Conservation (phyloP, 2,329 filamentous ascomycete genomes). For the Hypoxylon sp. region DNA sequence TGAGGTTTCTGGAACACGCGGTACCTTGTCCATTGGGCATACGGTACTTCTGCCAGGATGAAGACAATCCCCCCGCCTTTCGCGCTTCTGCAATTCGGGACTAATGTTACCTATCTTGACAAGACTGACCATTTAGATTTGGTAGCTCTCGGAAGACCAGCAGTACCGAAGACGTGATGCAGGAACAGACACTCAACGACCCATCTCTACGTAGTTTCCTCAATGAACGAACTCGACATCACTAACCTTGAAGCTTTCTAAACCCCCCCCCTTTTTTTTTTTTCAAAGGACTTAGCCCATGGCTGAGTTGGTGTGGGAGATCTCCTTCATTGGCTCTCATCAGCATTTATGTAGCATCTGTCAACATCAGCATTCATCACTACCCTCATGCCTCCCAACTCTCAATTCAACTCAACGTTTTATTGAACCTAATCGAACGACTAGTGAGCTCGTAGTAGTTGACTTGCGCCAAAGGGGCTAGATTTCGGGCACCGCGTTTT, state of each 20-base stretch:
- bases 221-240: neutral
- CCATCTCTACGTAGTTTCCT: conserved; percentile 4
- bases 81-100: conserved; percentile 13
- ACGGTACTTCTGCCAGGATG: conserved; percentile 27
- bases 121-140: conserved; percentile 13
- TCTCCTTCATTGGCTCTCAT: neutral
- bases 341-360: conserved; percentile 2
- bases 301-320: neutral
- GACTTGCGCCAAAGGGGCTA: conserved; percentile 19
- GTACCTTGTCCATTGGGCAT: conserved; percentile 22
- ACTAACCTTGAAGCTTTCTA: neutral
- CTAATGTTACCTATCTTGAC: conserved; percentile 11
- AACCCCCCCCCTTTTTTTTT: neutral
- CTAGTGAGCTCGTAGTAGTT: conserved; percentile 28
- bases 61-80: conserved; percentile 10
- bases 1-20: conserved; percentile 30
- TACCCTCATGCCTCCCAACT: conserved; percentile 1
- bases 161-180: conserved; percentile 18
- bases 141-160: conserved; percentile 9
- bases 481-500: conserved; percentile 13
- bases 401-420: neutral
- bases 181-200: conserved; percentile 17
- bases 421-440: conserved; percentile 7
- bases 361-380: neutral
- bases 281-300: neutral